Evolutionary conservation across 495 filamentous ascomycete species (phyloP).

Genomic region (Rhypophila decipiens): DNA sequence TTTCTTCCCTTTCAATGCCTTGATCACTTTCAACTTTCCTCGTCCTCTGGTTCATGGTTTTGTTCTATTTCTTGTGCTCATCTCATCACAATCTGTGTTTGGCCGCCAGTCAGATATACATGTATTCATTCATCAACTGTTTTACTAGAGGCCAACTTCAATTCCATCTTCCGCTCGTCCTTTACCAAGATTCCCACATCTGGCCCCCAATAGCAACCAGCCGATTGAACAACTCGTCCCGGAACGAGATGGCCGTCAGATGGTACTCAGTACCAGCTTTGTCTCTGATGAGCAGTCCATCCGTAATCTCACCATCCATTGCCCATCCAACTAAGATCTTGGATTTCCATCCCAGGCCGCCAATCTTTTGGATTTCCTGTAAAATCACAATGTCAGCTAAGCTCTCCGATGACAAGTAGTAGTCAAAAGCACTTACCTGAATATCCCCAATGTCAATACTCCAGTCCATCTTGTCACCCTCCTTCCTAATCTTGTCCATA

Average conservation of each 20-base stretch:
- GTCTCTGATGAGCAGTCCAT: slow-evolving; percentile 63
- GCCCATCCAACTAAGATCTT: slow-evolving; percentile 76
- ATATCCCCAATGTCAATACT: neutral
- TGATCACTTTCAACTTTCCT: no score
- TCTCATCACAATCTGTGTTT: no score
- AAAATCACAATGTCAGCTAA: slow-evolving; percentile 45
- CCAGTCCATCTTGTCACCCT: no score
- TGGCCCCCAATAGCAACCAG: slow-evolving; percentile 71
- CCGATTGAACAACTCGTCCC: slow-evolving; percentile 78
- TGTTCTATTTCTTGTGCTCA: no score
- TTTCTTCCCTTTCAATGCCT: no score
- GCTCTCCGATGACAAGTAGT: no score
- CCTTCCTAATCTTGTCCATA: no score
- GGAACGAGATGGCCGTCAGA: slow-evolving; percentile 61
- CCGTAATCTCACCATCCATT: slow-evolving; percentile 61
- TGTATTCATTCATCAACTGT: no score
- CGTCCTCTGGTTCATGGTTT: no score
- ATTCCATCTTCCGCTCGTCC: no score
- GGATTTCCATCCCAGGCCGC: slow-evolving; percentile 79
- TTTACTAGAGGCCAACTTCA: no score
- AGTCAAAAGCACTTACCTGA: neutral
- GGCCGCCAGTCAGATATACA: no score
- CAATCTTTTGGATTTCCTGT: slow-evolving; percentile 65
- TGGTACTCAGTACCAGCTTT: slow-evolving; percentile 46
- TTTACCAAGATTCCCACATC: slow-evolving; percentile 74